These are phyloP conservation scores for Clavispora vitiphila DNA, from an alignment of 805 yeast genomes.

Conservation along the genomic window DNA sequence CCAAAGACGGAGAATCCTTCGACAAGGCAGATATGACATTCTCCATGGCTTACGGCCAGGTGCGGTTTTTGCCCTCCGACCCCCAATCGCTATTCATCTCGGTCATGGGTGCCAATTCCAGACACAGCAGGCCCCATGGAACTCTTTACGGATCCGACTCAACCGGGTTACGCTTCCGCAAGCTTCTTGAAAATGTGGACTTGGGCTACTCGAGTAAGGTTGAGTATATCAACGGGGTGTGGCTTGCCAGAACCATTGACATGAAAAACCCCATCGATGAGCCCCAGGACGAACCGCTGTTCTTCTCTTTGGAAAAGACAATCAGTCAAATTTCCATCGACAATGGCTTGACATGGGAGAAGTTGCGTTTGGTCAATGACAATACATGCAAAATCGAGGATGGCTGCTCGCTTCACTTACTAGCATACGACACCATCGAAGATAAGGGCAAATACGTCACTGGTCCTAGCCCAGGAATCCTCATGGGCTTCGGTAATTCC, in stretches of 20 bases:
- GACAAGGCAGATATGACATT: slow-evolving; percentile 35
- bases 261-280: slow-evolving; percentile 4
- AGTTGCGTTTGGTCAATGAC: slow-evolving; percentile 43
- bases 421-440: slow-evolving; percentile 26
- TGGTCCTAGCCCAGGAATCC: slow-evolving; percentile 52
- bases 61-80: slow-evolving; percentile 34
- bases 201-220: slow-evolving; percentile 43
- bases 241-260: slow-evolving; percentile 43
- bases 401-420: slow-evolving; percentile 46
- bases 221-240: slow-evolving; percentile 54
- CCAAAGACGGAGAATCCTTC: slow-evolving; percentile 43
- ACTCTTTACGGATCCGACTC: slow-evolving; percentile 50
- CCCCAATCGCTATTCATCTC: slow-evolving; percentile 31
- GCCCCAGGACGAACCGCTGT: slow-evolving; percentile 21
- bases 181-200: slow-evolving; percentile 38
- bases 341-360: slow-evolving; percentile 51
- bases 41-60: slow-evolving; percentile 31
- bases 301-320: slow-evolving; percentile 4
- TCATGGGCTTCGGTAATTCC: slow-evolving; percentile 27
- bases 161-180: slow-evolving; percentile 47
- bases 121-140: background rate
- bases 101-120: slow-evolving; percentile 19
- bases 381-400: slow-evolving; percentile 37
- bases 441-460: slow-evolving; percentile 41
- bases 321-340: slow-evolving; percentile 43